Percentiles rank a stretch among this genome's conserved stretches.
These are phyloP conservation scores for Pestalotiopsis sp. DNA, from an alignment of 2,329 filamentous ascomycete species.

Conservation along the genomic window DNA sequence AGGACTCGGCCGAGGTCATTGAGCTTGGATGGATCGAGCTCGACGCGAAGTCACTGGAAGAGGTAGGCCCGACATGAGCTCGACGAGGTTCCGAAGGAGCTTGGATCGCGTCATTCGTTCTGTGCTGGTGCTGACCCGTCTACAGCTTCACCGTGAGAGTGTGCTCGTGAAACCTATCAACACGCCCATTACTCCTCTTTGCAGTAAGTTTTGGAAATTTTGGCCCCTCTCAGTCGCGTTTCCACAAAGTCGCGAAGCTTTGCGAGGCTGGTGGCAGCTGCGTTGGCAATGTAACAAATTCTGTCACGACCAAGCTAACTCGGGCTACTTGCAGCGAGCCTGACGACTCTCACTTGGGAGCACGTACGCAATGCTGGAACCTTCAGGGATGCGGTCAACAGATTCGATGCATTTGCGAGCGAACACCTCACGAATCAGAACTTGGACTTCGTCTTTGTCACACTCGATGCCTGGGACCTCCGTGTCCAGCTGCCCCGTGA, in stretches of 20 bases:
- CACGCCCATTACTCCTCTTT: conserved; percentile 96
- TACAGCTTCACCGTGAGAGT: conserved; percentile 88
- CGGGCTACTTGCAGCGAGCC: conserved; percentile 66
- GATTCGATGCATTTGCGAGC: conserved; percentile 90
- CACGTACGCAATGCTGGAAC: conserved; percentile 96
- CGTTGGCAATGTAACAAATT: neutral
- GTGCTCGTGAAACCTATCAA: conserved; percentile 98
- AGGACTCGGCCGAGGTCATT: conserved; percentile 98
- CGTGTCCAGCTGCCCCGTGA: conserved; percentile 96
- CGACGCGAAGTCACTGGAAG: conserved; percentile 87
- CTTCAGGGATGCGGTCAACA: conserved; percentile 94
- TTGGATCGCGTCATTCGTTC: neutral
- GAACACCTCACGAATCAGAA: conserved; percentile 91
- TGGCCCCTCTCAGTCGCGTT: conserved; percentile 6
- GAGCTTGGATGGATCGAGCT: conserved; percentile 98
- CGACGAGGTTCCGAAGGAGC: neutral
- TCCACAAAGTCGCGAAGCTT: neutral
- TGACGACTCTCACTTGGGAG: conserved; percentile 98
- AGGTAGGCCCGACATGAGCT: conserved; percentile 61
- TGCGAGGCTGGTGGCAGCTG: neutral
- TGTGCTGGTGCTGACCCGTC: conserved; percentile 15
- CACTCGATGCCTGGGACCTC: conserved; percentile 96
- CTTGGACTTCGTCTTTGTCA: conserved; percentile 97
- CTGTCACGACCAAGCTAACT: conserved; percentile 15
- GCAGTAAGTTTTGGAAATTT: conserved; percentile 74